Evolutionary conservation across 73 alveolate species (phyloP), one percentile per base, ranked within the genome.

Genomic region (Durusdinium trenchii): DNA sequence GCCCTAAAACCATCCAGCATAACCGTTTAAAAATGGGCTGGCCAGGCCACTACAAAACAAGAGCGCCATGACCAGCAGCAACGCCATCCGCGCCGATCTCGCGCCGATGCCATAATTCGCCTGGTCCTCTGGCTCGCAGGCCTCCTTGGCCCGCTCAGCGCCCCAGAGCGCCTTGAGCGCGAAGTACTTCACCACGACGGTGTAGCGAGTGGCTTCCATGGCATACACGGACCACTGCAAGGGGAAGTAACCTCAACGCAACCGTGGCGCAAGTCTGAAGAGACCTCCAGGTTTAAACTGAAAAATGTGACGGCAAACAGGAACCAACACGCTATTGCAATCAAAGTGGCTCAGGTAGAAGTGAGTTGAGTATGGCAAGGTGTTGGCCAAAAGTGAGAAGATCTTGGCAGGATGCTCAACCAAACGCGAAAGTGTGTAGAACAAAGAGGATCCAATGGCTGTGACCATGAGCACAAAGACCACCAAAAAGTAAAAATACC

Each of bases 81-180:
- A 51, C 61, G 98, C 46, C 76, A 75, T 67, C 83, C 98, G 98
- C 54, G 98, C 98, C 51, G 89, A 69, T 50, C 98, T 75, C 51
- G 98, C 98, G 42, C 98, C 98, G 57, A 42, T 81, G 91, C 98
- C 98, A 48, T 91, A 91, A 76, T 67, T 35, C 60, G 98, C 98
- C 98, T 91, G 98, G 82, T 91, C 98, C 76, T 91, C 98, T 7
- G 96, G 96, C 54, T 91, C 98, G 89, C 98, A 91, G n/a, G 81
- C 87, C 61, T 47, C 87, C 76, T 64, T 91, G 76, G 98, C 98
- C 76, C 50, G 36, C 28, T 91, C 89, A 18, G 69, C 98, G 12
- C 98, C 98, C 50, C 85, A 64, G 36, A 91, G 42, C 45, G 98
- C 98, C 75, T 91, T 45, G 38, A 62, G 62, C 61, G 95, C 81